phyloP scores from a whole-genome alignment of 2,329 filamentous ascomycete genomes.

The Hymenoscyphus salicellus region DNA sequence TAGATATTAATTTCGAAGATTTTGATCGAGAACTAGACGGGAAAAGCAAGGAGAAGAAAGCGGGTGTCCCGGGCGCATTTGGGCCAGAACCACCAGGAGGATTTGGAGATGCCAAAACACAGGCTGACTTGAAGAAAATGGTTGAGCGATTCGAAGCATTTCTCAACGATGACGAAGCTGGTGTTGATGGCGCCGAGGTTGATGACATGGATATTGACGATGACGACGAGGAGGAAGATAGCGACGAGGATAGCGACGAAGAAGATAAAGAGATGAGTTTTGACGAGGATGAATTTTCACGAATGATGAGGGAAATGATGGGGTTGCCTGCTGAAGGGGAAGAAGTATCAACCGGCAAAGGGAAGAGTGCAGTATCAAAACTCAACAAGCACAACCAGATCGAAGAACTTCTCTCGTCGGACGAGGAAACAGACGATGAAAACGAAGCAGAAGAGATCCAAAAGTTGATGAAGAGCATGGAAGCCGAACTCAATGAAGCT shows the following conservation, averaged over 20 bases:
- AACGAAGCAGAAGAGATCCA: slow-evolving; percentile 61
- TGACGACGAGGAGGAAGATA: slow-evolving; percentile 48
- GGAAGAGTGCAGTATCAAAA: slow-evolving; percentile 15
- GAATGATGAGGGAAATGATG: slow-evolving; percentile 92
- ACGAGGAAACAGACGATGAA: slow-evolving; percentile 37
- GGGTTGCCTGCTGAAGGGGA: slow-evolving; percentile 49
- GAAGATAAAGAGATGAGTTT: slow-evolving; percentile 77
- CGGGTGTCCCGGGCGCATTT: slow-evolving; percentile 24
- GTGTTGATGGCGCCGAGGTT: slow-evolving; percentile 72
- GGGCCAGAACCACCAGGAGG: slow-evolving; percentile 38
- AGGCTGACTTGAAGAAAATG: slow-evolving; percentile 81
- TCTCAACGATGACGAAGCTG: slow-evolving; percentile 79
- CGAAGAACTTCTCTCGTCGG: slow-evolving; percentile 30
- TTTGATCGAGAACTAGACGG: slow-evolving; percentile 76
- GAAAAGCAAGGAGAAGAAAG: slow-evolving; percentile 38
- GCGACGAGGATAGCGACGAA: slow-evolving; percentile 54
- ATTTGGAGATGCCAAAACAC: slow-evolving; percentile 64
- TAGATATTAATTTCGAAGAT: slow-evolving; percentile 87
- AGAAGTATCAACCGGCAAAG: not conserved
- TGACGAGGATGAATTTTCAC: slow-evolving; percentile 78
- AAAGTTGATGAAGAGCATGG: slow-evolving; percentile 66
- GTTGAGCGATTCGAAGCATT: slow-evolving; percentile 93
- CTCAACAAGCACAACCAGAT: slow-evolving; percentile 14
- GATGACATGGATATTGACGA: slow-evolving; percentile 65
- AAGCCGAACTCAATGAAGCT: slow-evolving; percentile 66